Conservation (phyloP, 805 yeast species). For the Kuraishia piskuri region DNA sequence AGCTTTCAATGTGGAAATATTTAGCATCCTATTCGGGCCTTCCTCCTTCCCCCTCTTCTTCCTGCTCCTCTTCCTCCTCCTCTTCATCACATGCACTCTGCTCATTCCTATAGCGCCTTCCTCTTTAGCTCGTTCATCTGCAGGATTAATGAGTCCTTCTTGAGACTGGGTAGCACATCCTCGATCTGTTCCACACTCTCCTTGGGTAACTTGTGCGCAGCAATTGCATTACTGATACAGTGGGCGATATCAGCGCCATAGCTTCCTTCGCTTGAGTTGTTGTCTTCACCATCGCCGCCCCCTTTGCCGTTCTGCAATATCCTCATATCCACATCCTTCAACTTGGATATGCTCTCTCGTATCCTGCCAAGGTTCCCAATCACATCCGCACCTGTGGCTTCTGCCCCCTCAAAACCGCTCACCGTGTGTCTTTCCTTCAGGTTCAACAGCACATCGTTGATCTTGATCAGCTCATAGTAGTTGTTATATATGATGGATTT, state of each 20-base stretch:
- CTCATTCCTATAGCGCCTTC: slow-evolving; percentile 6
- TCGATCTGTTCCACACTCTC: slow-evolving; percentile 10
- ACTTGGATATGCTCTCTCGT: slow-evolving; percentile 12
- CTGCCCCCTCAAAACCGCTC: slow-evolving; percentile 9
- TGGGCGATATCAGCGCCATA: slow-evolving; percentile 8
- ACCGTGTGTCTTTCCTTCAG: slow-evolving; percentile 15
- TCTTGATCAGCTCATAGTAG: slow-evolving; percentile 63
- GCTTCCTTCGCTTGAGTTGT: background rate
- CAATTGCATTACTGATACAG: slow-evolving; percentile 11
- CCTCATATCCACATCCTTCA: slow-evolving; percentile 9
- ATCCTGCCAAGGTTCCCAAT: slow-evolving; percentile 16
- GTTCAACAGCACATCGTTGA: slow-evolving; percentile 45
- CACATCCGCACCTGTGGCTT: slow-evolving; percentile 9
- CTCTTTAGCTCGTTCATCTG: slow-evolving; percentile 17
- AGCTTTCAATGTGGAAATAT: no score
- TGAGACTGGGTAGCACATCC: slow-evolving; percentile 10
- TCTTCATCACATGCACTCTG: background rate
- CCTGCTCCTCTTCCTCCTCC: background rate
- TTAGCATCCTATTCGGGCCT: no score
- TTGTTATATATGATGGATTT: slow-evolving; percentile 70
- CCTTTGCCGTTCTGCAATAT: background rate
- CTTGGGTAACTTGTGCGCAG: slow-evolving; percentile 9
- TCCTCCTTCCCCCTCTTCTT: no score
- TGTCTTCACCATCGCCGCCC: background rate
- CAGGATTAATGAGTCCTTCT: slow-evolving; percentile 14